These are phyloP conservation scores for Colletotrichum sp. DNA, from an alignment of 2,329 filamentous ascomycete genomes.

Conservation along the genomic window DNA sequence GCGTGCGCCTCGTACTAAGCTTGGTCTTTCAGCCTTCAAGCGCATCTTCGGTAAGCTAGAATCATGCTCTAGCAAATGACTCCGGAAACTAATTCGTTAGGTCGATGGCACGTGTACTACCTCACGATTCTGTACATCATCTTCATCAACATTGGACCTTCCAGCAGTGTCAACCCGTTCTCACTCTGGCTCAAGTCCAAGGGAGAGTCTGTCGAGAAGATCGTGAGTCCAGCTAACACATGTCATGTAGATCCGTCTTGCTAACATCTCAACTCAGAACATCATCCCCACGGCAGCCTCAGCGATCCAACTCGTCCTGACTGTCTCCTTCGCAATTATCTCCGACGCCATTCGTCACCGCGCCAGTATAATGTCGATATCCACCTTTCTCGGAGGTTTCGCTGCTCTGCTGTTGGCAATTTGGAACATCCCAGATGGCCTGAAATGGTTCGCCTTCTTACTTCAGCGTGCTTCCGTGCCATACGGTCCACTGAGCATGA, in stretches of 20 bases:
- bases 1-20: slow-evolving; percentile 55
- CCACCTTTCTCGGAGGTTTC: slow-evolving; percentile 11
- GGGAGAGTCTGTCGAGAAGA: slow-evolving; percentile 53
- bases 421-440: slow-evolving; percentile 61
- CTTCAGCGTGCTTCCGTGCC: slow-evolving; percentile 30
- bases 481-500: slow-evolving; percentile 14
- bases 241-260: neutral
- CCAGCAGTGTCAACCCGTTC: slow-evolving; percentile 38
- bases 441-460: slow-evolving; percentile 57
- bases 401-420: slow-evolving; percentile 47
- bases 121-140: slow-evolving; percentile 41
- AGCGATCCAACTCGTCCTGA: slow-evolving; percentile 11
- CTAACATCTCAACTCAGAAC: neutral
- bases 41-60: neutral
- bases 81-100: neutral
- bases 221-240: slow-evolving; percentile 41
- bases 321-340: slow-evolving; percentile 12
- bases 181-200: slow-evolving; percentile 45
- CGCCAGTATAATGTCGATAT: slow-evolving; percentile 13
- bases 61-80: no score
- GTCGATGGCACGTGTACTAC: slow-evolving; percentile 40
- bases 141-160: slow-evolving; percentile 55
- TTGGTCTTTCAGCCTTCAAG: slow-evolving; percentile 41
- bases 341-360: slow-evolving; percentile 15
- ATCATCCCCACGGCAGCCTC: slow-evolving; percentile 17